Conservation (phyloP, 2,329 filamentous ascomycete species). For the Capronia coronata region DNA sequence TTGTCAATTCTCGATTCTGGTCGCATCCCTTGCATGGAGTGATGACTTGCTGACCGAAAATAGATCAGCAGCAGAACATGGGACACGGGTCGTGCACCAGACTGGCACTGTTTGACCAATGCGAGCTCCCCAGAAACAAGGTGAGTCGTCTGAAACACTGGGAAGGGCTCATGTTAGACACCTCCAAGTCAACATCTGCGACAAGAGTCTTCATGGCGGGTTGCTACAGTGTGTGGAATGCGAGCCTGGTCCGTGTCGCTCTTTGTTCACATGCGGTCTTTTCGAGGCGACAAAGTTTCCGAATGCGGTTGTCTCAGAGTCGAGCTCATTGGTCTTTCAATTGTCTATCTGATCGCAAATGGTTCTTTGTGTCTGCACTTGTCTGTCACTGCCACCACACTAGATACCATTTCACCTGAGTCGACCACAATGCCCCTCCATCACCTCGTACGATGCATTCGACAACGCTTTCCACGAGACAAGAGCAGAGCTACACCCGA, state of each 20-base stretch:
- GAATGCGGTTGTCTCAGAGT: neutral
- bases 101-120: neutral
- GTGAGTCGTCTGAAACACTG: too few relatives aligned
- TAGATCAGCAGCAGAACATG: neutral
- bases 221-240: conserved; percentile 3
- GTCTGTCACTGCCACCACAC: neutral
- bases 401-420: neutral
- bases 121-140: neutral
- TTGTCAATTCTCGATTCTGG: neutral
- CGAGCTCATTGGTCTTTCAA: neutral
- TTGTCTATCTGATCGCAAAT: neutral
- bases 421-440: too few relatives aligned
- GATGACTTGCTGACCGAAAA: neutral
- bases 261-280: neutral
- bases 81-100: too few relatives aligned
- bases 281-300: neutral
- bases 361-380: conserved; percentile 4
- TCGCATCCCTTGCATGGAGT: neutral
- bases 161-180: too few relatives aligned
- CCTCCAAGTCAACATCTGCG: too few relatives aligned
- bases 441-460: neutral
- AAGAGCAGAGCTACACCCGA: neutral
- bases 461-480: neutral
- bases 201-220: neutral
- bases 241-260: conserved; percentile 1